Base-by-base conservation (phyloP, 768 basidiomycete genomes). In the Dacryopinax spathularia region DNA sequence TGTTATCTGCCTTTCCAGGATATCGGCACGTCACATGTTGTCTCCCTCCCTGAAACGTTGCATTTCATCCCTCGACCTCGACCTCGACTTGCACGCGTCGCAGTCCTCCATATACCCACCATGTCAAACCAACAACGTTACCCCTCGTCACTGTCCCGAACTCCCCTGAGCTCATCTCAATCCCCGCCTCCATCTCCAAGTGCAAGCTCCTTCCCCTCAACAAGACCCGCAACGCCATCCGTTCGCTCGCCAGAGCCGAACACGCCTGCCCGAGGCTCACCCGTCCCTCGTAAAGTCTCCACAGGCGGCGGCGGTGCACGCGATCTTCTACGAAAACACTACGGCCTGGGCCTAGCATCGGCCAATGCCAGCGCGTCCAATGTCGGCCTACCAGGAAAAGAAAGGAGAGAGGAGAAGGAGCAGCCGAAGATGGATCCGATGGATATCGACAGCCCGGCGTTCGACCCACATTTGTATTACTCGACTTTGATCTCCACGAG, bases 401-500 rank as follows among this genome's bases (percentile, higher is more conserved):
- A 78, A 1, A 77, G 80, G 1, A 83, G 82, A 33, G 81, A 79
- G 37, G 76, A 75, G 33, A 78, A 79, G 62, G 90, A 56, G 1
- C 39, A 20, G 33, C 33, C 33, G n/a, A 31, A 41, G 43, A 60
- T 25, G 36, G 64, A 91, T 72, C 87, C 89, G 15, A 88, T 91
- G 87, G 88, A 89, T 68, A 75, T 92, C 60, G 91, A 93, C 73
- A 91, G 91, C 0, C 73, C 83, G 20, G 84, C 82, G 7, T 93
- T 93, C 69, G 88, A 93, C 68, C 84, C 91, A 12, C 87, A 85
- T 71, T 78, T 82, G 13, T 93, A 91, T 68, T 93, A 92, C 66
- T 87, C 90, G 67, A 88, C 90, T 67, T 72, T 93, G 6, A 90
- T 93, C 63, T 90, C 88, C 0, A 89, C 88, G 0, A 82, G 88